Base-by-base conservation (phyloP, 805 yeast genomes). In the Suhomyces canberraensis region DNA sequence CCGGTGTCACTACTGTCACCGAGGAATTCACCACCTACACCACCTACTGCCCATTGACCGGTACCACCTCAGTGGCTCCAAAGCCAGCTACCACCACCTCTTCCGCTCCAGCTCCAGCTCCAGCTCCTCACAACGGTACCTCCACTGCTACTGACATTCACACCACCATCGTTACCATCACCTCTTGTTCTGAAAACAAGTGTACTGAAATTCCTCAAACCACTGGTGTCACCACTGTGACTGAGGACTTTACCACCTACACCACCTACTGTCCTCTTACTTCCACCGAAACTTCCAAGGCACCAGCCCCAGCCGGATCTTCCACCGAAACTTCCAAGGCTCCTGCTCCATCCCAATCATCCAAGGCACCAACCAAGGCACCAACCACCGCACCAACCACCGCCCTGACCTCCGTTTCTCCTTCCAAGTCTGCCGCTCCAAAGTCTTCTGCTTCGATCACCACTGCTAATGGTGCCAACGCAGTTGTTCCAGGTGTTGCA, bases 251-350 rank as follows among this genome's bases (percentile, higher is more conserved):
- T 33, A 64, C 71, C 16, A 56, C 61, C 25, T 73, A 61, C 57
- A 64, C 75, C 40, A 66, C 74, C 17, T 61, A 55, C 55, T 60
- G 67, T 45, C 66, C 66, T 37, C 28, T 46, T 9, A n/a, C 29
- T 14, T 21, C 35, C 17, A 28, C 44, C 18, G 29, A n/a, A 15
- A 41, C 36, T 13, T 40, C 17, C 31, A 30, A 7, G 9, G 20
- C 42, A 19, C 20, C 37, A 11, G 19, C 37, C 21, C 32, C 41
- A 20, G 35, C 44, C n/a, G 39, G 39, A 27, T 37, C 37, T 35
- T 20, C 41, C 16, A 25, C 28, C n/a, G 39, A 31, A 7, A n/a
- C 37, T 13, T 27, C 36, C 15, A 44, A n/a, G 8, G 29, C 35
- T 14, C 24, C 37, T 8, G 26, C 26, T 24, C 26, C 26, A 15